Base-by-base conservation (phyloP, 306 rosid genomes). In the Quillaja saponaria region DNA sequence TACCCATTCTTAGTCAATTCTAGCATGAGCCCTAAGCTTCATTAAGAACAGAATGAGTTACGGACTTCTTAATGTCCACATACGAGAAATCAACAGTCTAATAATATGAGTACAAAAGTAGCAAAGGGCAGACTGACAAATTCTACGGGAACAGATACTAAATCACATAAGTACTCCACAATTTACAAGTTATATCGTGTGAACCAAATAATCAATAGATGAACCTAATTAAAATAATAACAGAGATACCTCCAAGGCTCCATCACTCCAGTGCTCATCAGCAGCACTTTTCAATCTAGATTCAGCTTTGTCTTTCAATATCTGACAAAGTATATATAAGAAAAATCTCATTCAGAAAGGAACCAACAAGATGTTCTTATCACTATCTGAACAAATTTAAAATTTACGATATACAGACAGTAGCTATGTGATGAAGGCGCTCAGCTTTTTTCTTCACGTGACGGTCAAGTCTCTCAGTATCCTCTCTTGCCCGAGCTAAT, bases 261-360 rank as follows among this genome's bases (percentile, higher is more conserved):
- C 99, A 34, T 86, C 95, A 69, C 94, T 92, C 99, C 99, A 92
- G 64, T 92, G 99, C 81, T 86, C 79, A 83, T 86, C 95, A 35
- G 96, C 99, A 49, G 77, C 96, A 66, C 75, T 79, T 83, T 89
- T 92, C 78, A 92, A 76, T 74, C 83, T 84, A 55, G 86, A 77
- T 58, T 74, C 73, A 35, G 99, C 99, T 75, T 75, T 81, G 70
- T 89, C 90, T 72, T 83, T 89, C 63, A 92, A 76, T 48, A 81
- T 68, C 98, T 91, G 87, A 61, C 15, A 63, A 67, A 56, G 37
- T 17, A 69, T 17, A 50, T 11, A 63, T 54, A 34, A 49, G 10
- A 39, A 66, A 52, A 17, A 41, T 56, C 40, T 58, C 16, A 68
- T 8, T 46, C 38, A 35, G 16, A 49, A 64, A 35, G 64, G 16